A percentile compares a stretch with the other conserved stretches of the same genome.
These are phyloP conservation scores for Poa annua DNA, from an alignment of 176 grass and related monocot species.

Conservation along the genomic window DNA sequence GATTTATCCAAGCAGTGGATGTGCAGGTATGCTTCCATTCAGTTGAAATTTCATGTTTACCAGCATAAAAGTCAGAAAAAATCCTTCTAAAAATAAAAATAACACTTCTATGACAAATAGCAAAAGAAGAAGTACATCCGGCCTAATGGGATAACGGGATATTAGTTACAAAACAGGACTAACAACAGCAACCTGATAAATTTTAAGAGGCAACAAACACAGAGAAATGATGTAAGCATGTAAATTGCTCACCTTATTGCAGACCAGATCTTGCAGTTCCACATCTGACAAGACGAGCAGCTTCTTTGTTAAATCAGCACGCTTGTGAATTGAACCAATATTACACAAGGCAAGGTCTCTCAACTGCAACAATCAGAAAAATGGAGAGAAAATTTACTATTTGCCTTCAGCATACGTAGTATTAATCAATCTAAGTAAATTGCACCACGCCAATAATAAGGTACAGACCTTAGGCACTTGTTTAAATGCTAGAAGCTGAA, in stretches of 20 bases:
- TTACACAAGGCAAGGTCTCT: conserved; percentile 81
- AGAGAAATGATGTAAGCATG: conserved; percentile 35
- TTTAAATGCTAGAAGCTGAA: conserved; percentile 92
- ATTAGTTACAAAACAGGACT: conserved; percentile 24
- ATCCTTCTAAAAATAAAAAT: background rate
- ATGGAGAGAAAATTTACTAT: conserved; percentile 27
- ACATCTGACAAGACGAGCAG: conserved; percentile 81
- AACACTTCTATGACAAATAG: background rate
- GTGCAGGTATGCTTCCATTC: conserved; percentile 14
- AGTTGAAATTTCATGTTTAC: conserved; percentile 12
- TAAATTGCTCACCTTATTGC: conserved; percentile 72
- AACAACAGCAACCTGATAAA: conserved; percentile 31
- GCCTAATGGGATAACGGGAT: background rate
- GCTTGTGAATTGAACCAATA: conserved; percentile 95
- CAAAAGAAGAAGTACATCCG: conserved; percentile 28
- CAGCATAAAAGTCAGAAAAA: background rate
- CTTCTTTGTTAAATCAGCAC: conserved; percentile 86
- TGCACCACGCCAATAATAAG: conserved; percentile 26
- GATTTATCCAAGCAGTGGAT: conserved; percentile 3
- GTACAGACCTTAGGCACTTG: conserved; percentile 84
- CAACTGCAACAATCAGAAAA: conserved; percentile 55
- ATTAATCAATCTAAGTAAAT: conserved; percentile 32
- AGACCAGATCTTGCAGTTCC: conserved; percentile 81
- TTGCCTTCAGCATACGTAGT: conserved; percentile 1
- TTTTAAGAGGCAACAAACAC: conserved; percentile 18